Conservation (phyloP, 2,329 filamentous ascomycete genomes). For the Penicillium sp. region DNA sequence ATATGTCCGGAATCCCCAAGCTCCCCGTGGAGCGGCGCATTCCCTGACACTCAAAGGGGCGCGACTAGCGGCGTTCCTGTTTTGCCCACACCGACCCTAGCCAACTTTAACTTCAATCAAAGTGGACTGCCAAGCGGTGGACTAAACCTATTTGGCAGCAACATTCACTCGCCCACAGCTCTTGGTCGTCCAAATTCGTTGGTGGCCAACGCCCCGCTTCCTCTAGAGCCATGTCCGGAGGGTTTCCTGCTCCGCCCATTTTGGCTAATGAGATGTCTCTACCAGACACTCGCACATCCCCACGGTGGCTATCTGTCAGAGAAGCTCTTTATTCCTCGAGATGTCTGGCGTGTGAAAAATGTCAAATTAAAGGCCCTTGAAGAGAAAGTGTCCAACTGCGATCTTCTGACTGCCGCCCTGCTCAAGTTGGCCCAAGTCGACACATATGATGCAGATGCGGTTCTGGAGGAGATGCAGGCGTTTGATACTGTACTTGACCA, state of each 20-base stretch:
- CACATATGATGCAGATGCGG: constrained; percentile 83
- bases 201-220: constrained; percentile 66
- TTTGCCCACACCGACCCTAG: constrained; percentile 69
- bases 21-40: constrained; percentile 71
- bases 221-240: constrained; percentile 87
- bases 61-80: constrained; percentile 57
- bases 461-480: constrained; percentile 90
- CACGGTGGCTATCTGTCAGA: constrained; percentile 89
- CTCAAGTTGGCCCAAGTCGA: constrained; percentile 81
- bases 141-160: constrained; percentile 78
- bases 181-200: constrained; percentile 66
- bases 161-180: constrained; percentile 67
- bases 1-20: constrained; percentile 67
- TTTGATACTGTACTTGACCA: constrained; percentile 84
- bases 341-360: constrained; percentile 90
- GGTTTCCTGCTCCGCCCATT: constrained; percentile 90
- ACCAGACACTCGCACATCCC: constrained; percentile 87
- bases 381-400: constrained; percentile 90
- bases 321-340: constrained; percentile 85
- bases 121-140: constrained; percentile 63
- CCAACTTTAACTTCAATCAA: constrained; percentile 59
- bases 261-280: constrained; percentile 94
- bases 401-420: constrained; percentile 84
- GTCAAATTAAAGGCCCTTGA: constrained; percentile 90
- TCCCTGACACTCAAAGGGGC: constrained; percentile 51